Evolutionary conservation across 2,329 filamentous ascomycete genomes (phyloP), one percentile per base, ranked within the genome.

Genomic region (Leptographium procerum): DNA sequence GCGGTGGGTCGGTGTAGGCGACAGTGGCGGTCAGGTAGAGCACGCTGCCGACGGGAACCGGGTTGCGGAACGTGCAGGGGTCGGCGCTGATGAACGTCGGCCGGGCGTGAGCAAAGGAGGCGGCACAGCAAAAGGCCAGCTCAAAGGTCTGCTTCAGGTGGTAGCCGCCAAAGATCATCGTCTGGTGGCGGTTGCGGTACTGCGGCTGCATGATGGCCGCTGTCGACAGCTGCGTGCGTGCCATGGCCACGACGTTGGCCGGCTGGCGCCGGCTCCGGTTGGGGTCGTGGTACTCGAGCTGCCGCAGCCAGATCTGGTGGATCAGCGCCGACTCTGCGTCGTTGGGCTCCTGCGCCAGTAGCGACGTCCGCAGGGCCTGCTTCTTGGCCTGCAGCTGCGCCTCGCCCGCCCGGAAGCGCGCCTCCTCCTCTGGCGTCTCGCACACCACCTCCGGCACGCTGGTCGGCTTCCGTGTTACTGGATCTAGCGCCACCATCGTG

Each of bases 91-190:
- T 75, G 73, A 89, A 89, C 19, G 82, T 86, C 1, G 86, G 86
- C 3, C 86, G 77, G 1, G 81, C 78, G 66, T 88, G 85, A 0
- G 86, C 82, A 66, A 88, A 88, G 10, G 82, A 82, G 1, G 86
- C 85, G 1, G 85, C 86, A 66, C 85, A 87, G 68, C 85, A 88
- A 71, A 89, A 90, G 1, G 87, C 86, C 8, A 89, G 77, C 70
- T 90, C 87, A 65, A 89, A 89, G 0, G 85, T 87, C 66, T 87
- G 83, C 67, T 88, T 87, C 13, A 90, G 75, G 13, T 89, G 78
- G 67, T 86, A 89, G 16, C 87, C 87, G 56, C 87, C 87, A 65
- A 89, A 90, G 57, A 90, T 88, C 86, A 89, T 88, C 69, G 87
- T 87, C 65, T 87, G 84, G 69, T 89, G 85, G 2, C 71, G 68